These are phyloP conservation scores for Chimonanthus salicifolius DNA, from an alignment of 164 flowering plant genomes.

Conservation along the genomic window DNA sequence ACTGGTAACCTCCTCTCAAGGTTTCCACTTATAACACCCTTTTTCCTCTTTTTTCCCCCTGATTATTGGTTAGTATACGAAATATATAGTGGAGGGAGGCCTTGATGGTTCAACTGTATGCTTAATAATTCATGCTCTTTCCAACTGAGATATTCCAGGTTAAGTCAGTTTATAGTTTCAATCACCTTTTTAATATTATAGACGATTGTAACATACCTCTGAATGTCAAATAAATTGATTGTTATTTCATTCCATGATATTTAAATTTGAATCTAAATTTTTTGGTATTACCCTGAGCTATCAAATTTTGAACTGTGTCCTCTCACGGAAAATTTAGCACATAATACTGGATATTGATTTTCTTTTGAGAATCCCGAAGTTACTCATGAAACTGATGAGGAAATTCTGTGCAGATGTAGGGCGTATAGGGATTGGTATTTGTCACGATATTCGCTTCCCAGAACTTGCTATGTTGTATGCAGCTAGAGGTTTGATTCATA, in stretches of 20 bases:
- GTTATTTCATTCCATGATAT: neutral
- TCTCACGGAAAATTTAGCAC: neutral
- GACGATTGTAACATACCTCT: neutral
- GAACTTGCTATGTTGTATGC: slow-evolving; percentile 37
- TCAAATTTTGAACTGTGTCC: neutral
- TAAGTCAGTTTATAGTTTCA: neutral
- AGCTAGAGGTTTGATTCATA: slow-evolving; percentile 26
- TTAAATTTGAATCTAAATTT: neutral
- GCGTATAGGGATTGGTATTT: slow-evolving; percentile 41
- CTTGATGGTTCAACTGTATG: neutral
- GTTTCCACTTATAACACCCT: neutral
- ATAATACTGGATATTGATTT: neutral
- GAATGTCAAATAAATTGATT: too few relatives aligned
- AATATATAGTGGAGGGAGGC: neutral
- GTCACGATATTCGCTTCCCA: slow-evolving; percentile 42
- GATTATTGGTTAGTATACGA: neutral
- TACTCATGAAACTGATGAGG: neutral
- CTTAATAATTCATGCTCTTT: neutral
- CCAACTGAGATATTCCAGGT: neutral
- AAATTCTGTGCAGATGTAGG: slow-evolving; percentile 31
- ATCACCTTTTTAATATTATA: neutral
- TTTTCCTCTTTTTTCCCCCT: neutral
- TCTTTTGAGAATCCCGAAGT: neutral
- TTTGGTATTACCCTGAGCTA: neutral
- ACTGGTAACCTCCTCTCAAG: neutral